These are phyloP conservation scores for Candida patagonica DNA, from an alignment of 805 yeast species.

Conservation along the genomic window DNA sequence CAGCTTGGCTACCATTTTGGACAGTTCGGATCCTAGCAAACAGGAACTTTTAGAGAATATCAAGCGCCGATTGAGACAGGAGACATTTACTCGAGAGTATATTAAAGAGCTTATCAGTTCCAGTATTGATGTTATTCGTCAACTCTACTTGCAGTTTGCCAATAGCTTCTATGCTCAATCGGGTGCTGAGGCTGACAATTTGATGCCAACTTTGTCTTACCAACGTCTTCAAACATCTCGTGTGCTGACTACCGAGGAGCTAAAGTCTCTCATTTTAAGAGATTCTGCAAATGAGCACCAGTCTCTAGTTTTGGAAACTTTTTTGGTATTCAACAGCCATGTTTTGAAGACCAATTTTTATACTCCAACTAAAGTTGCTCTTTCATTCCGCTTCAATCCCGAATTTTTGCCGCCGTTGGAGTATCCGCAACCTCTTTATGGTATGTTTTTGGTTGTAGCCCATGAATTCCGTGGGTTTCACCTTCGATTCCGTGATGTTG, in stretches of 20 bases:
- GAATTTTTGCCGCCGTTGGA: slow-evolving; percentile 73
- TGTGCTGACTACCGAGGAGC: slow-evolving; percentile 65
- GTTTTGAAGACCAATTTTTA: slow-evolving; percentile 90
- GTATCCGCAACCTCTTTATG: slow-evolving; percentile 88
- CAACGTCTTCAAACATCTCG: slow-evolving; percentile 75
- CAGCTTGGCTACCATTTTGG: slow-evolving; percentile 55
- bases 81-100: slow-evolving; percentile 81
- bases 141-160: slow-evolving; percentile 84
- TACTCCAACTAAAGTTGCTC: slow-evolving; percentile 87
- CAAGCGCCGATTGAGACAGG: slow-evolving; percentile 84
- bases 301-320: slow-evolving; percentile 68
- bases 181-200: slow-evolving; percentile 27
- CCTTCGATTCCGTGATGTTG: slow-evolving; percentile 91
- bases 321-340: slow-evolving; percentile 75
- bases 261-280: slow-evolving; percentile 54
- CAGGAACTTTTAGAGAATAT: slow-evolving; percentile 69
- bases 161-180: slow-evolving; percentile 74
- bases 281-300: slow-evolving; percentile 73
- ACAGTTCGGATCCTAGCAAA: slow-evolving; percentile 53
- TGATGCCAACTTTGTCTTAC: slow-evolving; percentile 61
- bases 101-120: slow-evolving; percentile 68
- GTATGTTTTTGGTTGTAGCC: slow-evolving; percentile 93
- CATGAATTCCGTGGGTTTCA: slow-evolving; percentile 97
- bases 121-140: slow-evolving; percentile 64
- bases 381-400: slow-evolving; percentile 86